Base-by-base conservation (phyloP, 1,284 basidiomycete species). In the Agaricales sp. region DNA sequence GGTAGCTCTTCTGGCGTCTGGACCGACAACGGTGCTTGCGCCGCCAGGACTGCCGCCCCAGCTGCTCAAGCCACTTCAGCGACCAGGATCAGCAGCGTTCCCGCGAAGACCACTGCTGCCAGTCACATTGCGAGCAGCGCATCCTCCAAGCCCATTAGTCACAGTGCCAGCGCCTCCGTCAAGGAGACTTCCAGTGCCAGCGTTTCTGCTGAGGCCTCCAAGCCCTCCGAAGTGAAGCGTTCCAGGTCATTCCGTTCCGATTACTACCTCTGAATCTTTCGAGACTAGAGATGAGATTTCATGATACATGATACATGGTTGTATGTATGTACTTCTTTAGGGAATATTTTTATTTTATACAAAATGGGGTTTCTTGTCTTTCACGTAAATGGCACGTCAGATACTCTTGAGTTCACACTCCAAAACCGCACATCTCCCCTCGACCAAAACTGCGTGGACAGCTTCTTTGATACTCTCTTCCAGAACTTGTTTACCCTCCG, bases 381-480 rank as follows among this genome's bases (percentile, higher is more conserved):
- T n/a, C n/a, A n/a, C n/a, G n/a, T n/a, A n/a, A n/a, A n/a, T n/a
- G 11, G 30, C 50, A 44, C 65, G 67, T 58, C 55, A 72, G 25
- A 73, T 66, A 11, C 55, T 60, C 43, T 71, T 65, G 24, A 75
- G 53, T 18, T 73, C 61, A 43, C 69, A 71, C 50, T 86, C 82
- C 2, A 87, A 55, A 2, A 85, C 75, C 0, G 81, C 82, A 58
- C 79, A 81, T 43, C 80, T 61, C 46, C 67, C 67, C 54, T 85
- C 78, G 21, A 75, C 63, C n/a, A 74, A 46, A 0, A 87, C 81
- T 2, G 76, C 66, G 3, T 64, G 61, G 6, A 83, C 62, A 1
- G 73, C 81, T 49, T 81, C 75, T 19, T 58, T 57, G 14, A 83
- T 66, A 1, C 65, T 64, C 16, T 57, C 56, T 43, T 68, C 62